Evolutionary conservation across 306 rosid genomes (phyloP), one percentile per base, ranked within the genome.

Genomic region (Calophaca sinica): DNA sequence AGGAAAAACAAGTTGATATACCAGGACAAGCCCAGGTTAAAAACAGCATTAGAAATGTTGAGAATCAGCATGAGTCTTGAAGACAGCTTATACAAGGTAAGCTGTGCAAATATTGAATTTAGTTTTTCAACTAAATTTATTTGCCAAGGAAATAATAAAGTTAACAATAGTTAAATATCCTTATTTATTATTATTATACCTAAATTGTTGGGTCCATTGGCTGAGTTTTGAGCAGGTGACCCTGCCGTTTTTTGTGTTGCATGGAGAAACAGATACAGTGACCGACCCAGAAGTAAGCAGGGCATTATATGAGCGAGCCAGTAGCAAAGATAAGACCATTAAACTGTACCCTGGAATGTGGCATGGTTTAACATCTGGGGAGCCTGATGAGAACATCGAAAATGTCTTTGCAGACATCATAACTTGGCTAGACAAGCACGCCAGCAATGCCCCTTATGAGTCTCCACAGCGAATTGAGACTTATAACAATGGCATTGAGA

Each of bases 271-370:
- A 29, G 99, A 96, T 52, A 90, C 45, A 41, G 96, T 96, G 59
- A 92, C 99, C 3, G 98, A 96, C 70, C 99, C 98, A 71, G 97
- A 93, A 86, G 88, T 93, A 42, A 93, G 98, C 85, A 90, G 84
- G 69, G 94, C 87, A 60, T 31, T 93, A 28, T 86, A 90, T 72
- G 85, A 86, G 49, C 65, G 81, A 77, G 93, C 98, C 0, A 81
- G 96, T 79, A 93, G 96, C 84, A 55, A 8, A 49, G 98, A 93
- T 78, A 93, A 89, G 86, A 90, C 93, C 58, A 79, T 93, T 36
- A 86, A 85, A 63, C 36, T 93, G 76, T 93, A 90, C 70, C 89
- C 91, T 1, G 96, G 90, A 81, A 90, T 90, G 99, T 94, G 99
- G 99, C 98, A 94, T 69, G 96, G 84, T 44, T 73, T 94, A 69